Evolutionary conservation across 2,329 filamentous ascomycete genomes (phyloP).

Genomic region (Fusarium fujikuroi): DNA sequence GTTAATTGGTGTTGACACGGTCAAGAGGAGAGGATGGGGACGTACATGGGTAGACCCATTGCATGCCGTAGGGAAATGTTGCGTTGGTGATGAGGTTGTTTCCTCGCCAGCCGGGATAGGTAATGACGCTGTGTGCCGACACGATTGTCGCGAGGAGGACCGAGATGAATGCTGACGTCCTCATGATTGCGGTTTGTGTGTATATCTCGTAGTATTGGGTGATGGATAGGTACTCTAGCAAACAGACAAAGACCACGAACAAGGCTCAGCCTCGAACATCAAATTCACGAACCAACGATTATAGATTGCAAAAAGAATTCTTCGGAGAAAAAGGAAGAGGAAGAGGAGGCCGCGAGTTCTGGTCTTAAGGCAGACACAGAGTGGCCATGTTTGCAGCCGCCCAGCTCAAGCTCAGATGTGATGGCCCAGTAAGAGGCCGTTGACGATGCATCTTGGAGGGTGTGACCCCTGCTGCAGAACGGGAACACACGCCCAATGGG

Average conservation of each 20-base stretch:
- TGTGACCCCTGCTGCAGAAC: conserved; percentile 38
- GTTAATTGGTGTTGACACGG: conserved; percentile 11
- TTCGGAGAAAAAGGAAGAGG: conserved; percentile 22
- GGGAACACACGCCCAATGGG: conserved; percentile 33
- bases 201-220: not conserved
- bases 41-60: conserved; percentile 96
- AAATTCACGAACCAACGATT: conserved; percentile 13
- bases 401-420: conserved; percentile 21
- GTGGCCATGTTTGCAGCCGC: conserved; percentile 40
- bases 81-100: conserved; percentile 85
- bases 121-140: conserved; percentile 82
- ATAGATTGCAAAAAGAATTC: not conserved
- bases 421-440: conserved; percentile 44
- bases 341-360: conserved; percentile 34
- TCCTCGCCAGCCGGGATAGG: conserved; percentile 87
- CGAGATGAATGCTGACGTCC: conserved; percentile 55
- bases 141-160: conserved; percentile 61
- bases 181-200: conserved; percentile 52
- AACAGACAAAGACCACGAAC: not conserved
- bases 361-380: conserved; percentile 38
- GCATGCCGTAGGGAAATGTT: conserved; percentile 87
- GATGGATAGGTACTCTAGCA: not conserved
- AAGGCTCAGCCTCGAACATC: conserved; percentile 38
- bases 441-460: conserved; percentile 35
- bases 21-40: conserved; percentile 21